Base-by-base conservation (phyloP, 2,329 filamentous ascomycete species). In the Penicillium polonicum region DNA sequence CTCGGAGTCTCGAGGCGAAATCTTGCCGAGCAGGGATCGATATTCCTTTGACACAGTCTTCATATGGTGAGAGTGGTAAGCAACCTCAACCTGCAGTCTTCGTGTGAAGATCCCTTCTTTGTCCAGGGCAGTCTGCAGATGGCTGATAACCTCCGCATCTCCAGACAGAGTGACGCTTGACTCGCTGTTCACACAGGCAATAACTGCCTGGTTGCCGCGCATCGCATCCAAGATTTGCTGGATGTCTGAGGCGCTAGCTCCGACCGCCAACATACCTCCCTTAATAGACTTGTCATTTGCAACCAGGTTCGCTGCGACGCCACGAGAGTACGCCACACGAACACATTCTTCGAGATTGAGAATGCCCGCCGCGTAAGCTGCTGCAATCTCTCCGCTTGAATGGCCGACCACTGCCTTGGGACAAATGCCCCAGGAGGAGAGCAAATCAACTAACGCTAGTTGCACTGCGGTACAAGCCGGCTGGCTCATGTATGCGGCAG, bases 61-160 rank as follows among this genome's bases (percentile, higher is more conserved):
- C 70, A 73, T 72, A 27, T 72, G 68, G 5, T 59, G 60, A 4
- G 70, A 73, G 48, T 73, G 71, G 43, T 73, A 73, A 3, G 70
- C 70, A 10, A 62, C 65, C 1, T 69, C 65, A 7, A 69, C 66
- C 41, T 63, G 64, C 9, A 74, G 58, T 33, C 55, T 53, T 4
- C 71, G 65, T 4, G 67, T 68, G 49, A 74, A 69, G 19, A 69
- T 60, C 2, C 63, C 61, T 29, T 61, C 60, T 31, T 62, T 62
- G 15, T 61, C 55, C 17, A 67, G 36, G 0, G 58, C 58, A 21
- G 39, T 52, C 27, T 64, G 53, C 1, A 67, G 44, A n/a, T 51
- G 58, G 3, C 59, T 17, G 63, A 68, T 19, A 58, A 61, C 45
- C 66, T 64, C 63, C n/a, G 39, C 52, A 29, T 63, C 61, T 2